Conservation (phyloP, 2,329 filamentous ascomycete species). For the Mycogone perniciosa region DNA sequence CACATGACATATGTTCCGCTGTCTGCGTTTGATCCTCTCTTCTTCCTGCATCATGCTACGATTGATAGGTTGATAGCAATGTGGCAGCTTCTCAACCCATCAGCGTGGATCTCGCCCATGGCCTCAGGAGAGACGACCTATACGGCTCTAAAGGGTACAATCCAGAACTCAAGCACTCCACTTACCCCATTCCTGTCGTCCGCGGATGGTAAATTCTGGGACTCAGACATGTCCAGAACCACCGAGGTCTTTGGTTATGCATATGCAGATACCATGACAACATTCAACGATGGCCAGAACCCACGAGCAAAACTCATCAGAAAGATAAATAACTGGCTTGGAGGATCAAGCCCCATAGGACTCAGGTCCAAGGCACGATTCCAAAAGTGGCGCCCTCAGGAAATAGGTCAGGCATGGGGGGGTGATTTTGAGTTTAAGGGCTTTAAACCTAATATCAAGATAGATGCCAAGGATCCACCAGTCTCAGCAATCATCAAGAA, state of each 20-base stretch:
- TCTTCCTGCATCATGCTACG: conserved; percentile 71
- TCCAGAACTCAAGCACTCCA: conserved; percentile 49
- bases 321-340: conserved; percentile 48
- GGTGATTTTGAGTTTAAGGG: neutral
- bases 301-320: conserved; percentile 29
- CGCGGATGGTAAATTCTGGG: conserved; percentile 58
- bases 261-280: conserved; percentile 55
- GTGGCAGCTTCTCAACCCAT: conserved; percentile 69
- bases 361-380: conserved; percentile 8
- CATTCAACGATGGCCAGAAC: conserved; percentile 19
- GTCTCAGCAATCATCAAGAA: conserved; percentile 29
- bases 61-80: conserved; percentile 70
- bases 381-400: neutral
- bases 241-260: conserved; percentile 63
- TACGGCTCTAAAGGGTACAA: conserved; percentile 47
- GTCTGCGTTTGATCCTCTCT: conserved; percentile 73
- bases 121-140: conserved; percentile 53
- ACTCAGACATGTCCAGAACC: conserved; percentile 53
- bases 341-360: conserved; percentile 24
- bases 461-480: conserved; percentile 19
- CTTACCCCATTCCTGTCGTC: conserved; percentile 62
- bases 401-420: neutral
- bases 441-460: conserved; percentile 22
- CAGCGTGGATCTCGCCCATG: conserved; percentile 57
- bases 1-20: conserved; percentile 67